Evolutionary conservation across 495 filamentous ascomycete genomes (phyloP).

Genomic region (Pyrenopolyporus hunteri): DNA sequence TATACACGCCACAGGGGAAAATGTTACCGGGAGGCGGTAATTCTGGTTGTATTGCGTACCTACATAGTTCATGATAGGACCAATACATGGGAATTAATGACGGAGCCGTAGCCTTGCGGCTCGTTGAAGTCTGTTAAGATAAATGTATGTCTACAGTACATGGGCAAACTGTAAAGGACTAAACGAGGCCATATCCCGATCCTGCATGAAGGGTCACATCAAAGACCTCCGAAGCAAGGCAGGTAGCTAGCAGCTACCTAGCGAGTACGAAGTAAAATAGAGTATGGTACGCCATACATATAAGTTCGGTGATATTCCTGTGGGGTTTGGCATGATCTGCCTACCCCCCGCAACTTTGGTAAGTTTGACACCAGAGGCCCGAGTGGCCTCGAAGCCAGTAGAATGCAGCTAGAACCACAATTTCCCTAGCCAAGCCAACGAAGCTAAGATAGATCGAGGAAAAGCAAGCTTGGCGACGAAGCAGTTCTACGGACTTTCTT

Average conservation of each 20-base stretch:
- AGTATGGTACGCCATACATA: background rate
- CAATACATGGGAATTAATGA: too few relatives aligned
- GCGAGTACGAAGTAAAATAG: background rate
- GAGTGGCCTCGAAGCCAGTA: conserved; percentile 18
- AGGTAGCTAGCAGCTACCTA: background rate
- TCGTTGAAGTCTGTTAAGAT: background rate
- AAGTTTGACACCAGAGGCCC: conserved; percentile 13
- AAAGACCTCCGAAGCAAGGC: too few relatives aligned
- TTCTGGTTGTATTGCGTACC: too few relatives aligned
- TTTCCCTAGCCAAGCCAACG: background rate
- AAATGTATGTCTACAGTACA: background rate
- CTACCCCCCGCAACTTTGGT: conserved; percentile 5
- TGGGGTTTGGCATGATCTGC: conserved; percentile 14
- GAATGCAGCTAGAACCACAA: conserved; percentile 29
- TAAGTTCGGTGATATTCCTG: conserved; percentile 6
- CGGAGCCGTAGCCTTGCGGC: conserved; percentile 16
- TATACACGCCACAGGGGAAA: background rate
- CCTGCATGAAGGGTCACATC: conserved; percentile 5
- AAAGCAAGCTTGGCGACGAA: conserved; percentile 11
- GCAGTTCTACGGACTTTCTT: background rate
- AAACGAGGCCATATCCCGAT: background rate
- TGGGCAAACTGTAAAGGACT: background rate
- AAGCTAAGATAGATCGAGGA: conserved; percentile 14
- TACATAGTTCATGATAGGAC: too few relatives aligned
- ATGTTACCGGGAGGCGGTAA: too few relatives aligned